Percentiles rank a stretch among this genome's conserved stretches.
Conservation (phyloP, 441 rosid genomes). For the Isatis lusitanica region DNA sequence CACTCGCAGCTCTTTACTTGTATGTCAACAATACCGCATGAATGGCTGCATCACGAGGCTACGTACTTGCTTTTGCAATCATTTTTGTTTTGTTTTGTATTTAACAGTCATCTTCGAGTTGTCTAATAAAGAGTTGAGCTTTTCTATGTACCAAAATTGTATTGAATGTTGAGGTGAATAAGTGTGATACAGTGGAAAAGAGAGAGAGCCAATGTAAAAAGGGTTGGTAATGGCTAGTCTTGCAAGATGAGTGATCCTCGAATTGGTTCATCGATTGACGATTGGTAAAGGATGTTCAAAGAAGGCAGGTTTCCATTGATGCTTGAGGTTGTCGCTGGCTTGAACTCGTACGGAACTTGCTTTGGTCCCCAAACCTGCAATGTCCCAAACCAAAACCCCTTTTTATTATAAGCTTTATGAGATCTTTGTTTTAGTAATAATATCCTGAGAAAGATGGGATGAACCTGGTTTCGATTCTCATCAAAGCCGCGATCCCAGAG, state of each 20-base stretch:
- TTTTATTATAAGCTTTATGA: background rate
- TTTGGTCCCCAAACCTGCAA: slow-evolving; percentile 87
- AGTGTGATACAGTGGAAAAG: background rate
- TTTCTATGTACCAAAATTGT: slow-evolving; percentile 25
- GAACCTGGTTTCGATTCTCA: slow-evolving; percentile 72
- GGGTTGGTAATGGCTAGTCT: slow-evolving; percentile 41
- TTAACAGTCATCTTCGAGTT: background rate
- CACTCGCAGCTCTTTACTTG: slow-evolving; percentile 75
- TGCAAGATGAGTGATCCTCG: slow-evolving; percentile 82
- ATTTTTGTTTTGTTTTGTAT: slow-evolving; percentile 2
- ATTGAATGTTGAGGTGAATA: background rate
- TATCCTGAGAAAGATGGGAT: background rate
- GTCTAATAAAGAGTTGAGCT: slow-evolving; percentile 17
- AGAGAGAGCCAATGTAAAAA: background rate
- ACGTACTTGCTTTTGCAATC: slow-evolving; percentile 15
- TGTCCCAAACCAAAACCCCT: background rate
- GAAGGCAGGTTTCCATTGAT: slow-evolving; percentile 55
- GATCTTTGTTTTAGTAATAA: background rate
- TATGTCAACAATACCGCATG: slow-evolving; percentile 57
- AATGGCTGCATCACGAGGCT: slow-evolving; percentile 20
- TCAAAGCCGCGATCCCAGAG: slow-evolving; percentile 88
- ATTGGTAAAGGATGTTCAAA: slow-evolving; percentile 54
- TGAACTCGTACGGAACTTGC: slow-evolving; percentile 85
- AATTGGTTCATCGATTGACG: slow-evolving; percentile 60
- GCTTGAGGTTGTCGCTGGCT: slow-evolving; percentile 70